phyloP scores from a whole-genome alignment of 2,329 filamentous ascomycete genomes.

The Sclerotinia subarctica region DNA sequence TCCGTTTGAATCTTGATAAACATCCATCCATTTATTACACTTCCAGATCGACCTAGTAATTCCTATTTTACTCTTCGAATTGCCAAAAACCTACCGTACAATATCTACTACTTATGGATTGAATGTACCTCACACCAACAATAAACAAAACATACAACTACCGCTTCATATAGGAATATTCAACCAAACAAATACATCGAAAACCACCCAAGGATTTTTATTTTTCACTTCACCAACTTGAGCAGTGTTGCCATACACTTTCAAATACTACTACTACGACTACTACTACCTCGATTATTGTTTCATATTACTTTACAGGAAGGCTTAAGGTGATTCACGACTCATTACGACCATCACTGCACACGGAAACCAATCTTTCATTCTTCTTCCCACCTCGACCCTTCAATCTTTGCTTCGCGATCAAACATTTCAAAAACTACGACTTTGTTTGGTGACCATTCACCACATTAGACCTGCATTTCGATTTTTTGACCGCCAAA shows the following conservation, averaged over 20 bases:
- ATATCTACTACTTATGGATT: conserved; percentile 3
- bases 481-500: background rate
- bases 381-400: background rate
- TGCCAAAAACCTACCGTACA: no score
- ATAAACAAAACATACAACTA: background rate
- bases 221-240: background rate
- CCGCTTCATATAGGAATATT: background rate
- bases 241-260: conserved; percentile 5
- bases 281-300: conserved; percentile 11
- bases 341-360: conserved; percentile 15
- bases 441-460: background rate
- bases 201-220: background rate
- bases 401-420: background rate
- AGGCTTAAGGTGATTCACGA: conserved; percentile 19
- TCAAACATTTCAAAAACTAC: background rate
- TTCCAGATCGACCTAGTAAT: background rate
- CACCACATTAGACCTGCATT: background rate
- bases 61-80: background rate
- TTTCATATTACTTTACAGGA: conserved; percentile 12
- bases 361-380: conserved; percentile 7
- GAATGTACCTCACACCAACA: background rate
- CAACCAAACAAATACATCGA: conserved; percentile 1
- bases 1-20: background rate
- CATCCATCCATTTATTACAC: background rate
- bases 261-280: background rate